Conservation (phyloP, 2,329 filamentous ascomycete species). For the Xylaria sp. region DNA sequence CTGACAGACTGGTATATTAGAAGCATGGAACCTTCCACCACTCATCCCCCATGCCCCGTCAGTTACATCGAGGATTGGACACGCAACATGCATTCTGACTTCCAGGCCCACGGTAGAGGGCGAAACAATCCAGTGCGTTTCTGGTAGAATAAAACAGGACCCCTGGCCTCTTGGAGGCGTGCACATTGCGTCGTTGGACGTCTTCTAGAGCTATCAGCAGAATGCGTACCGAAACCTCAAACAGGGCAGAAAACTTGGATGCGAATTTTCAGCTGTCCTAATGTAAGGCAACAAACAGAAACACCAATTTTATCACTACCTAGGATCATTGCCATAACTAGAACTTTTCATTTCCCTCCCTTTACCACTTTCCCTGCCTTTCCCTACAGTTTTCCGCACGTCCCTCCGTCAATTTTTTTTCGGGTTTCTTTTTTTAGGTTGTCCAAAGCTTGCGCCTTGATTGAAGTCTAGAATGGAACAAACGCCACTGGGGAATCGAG, state of each 20-base stretch:
- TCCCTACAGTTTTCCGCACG: background rate
- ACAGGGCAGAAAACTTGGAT: constrained; percentile 34
- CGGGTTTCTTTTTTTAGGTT: constrained; percentile 18
- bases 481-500: constrained; percentile 35
- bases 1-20: constrained; percentile 8
- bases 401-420: constrained; percentile 1
- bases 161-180: constrained; percentile 14
- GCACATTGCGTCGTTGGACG: constrained; percentile 30
- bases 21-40: constrained; percentile 29
- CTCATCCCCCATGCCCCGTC: constrained; percentile 15
- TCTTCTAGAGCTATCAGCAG: constrained; percentile 28
- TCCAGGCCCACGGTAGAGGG: constrained; percentile 13
- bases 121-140: constrained; percentile 9
- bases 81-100: constrained; percentile 19
- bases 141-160: constrained; percentile 20
- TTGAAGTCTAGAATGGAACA: constrained; percentile 29
- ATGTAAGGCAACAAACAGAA: constrained; percentile 34
- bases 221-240: constrained; percentile 35
- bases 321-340: constrained; percentile 18
- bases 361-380: constrained; percentile 7
- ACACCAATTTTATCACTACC: constrained; percentile 25
- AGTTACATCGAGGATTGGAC: constrained; percentile 24
- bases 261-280: constrained; percentile 36
- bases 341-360: constrained; percentile 11
- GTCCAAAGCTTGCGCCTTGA: constrained; percentile 36